Percentiles rank a stretch among this genome's conserved stretches.
phyloP scores from a whole-genome alignment of 306 rosid species.

The Prunus davidiana region DNA sequence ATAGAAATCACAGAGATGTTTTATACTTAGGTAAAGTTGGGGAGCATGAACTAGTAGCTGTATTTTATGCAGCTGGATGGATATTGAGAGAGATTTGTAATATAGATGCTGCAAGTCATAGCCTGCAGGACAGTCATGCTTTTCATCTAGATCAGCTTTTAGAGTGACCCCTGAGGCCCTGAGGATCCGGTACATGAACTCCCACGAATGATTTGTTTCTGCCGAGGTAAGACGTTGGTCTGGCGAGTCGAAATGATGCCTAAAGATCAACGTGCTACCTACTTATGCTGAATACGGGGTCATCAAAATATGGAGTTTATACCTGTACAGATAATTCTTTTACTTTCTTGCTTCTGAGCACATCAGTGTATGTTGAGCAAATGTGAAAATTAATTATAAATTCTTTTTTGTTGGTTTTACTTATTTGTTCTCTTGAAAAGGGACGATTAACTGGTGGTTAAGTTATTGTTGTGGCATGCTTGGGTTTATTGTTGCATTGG shows the following conservation, averaged over 20 bases:
- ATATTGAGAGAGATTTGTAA: not conserved
- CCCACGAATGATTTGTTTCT: conserved; percentile 1
- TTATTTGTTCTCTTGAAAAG: not conserved
- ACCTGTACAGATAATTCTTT: conserved; percentile 48
- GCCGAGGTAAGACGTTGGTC: conserved; percentile 19
- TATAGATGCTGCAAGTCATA: conserved; percentile 5
- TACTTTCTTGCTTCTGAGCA: not conserved
- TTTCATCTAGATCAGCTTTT: conserved; percentile 20
- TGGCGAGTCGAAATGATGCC: conserved; percentile 19
- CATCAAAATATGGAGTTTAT: conserved; percentile 29
- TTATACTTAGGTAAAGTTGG: conserved; percentile 14
- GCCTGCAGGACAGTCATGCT: conserved; percentile 19
- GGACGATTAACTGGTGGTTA: not conserved
- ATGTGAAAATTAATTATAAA: not conserved
- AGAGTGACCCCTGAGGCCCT: conserved; percentile 4
- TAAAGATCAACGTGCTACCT: conserved; percentile 2
- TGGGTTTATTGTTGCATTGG: not conserved
- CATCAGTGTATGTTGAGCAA: not conserved
- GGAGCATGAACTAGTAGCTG: conserved; percentile 14
- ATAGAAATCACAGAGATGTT: conserved; percentile 10
- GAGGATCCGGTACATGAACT: conserved; percentile 17
- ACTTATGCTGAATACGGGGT: conserved; percentile 20
- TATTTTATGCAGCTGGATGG: conserved; percentile 19
- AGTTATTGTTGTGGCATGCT: not conserved
- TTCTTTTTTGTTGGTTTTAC: not conserved